Base-by-base conservation (phyloP, 371 early-diverging fungal species). In the Rhizopus sp. region DNA sequence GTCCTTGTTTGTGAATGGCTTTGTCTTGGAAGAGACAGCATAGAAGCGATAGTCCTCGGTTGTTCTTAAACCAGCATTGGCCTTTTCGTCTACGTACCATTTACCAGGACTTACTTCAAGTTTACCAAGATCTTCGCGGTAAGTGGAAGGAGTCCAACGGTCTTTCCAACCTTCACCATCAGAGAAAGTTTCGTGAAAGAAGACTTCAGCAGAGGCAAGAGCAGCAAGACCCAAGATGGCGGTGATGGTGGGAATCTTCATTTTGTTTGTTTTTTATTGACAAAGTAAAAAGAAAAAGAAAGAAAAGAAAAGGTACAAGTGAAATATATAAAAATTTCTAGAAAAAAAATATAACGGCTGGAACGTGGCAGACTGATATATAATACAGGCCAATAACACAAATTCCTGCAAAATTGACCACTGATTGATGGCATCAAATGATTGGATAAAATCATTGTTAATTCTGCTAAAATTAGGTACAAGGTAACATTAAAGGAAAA, bases 21-120 rank as follows among this genome's bases (percentile, higher is more conserved):
- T 78, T 59, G 92, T 69, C 60, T 87, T 83, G 30, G 93, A 83
- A 9, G 95, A 84, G 60, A 89, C 75, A 47, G 90, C 88, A 73
- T 95, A 96, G 86, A 92, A 94, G 46, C 88, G 84, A 55, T 90
- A 89, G 54, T 95, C 93, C 66, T 94, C 81, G 40, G 84, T 62
- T 5, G 95, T 92, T 71, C 91, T 82, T 52, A 96, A 81, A 58
- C 93, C 93, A 60, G 69, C 78, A 59, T 70, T 76, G 63, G 77
- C 73, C 46, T 78, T 75, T 65, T 88, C 80, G 77, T 93, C 88
- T n/a, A 85, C 87, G 63, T 72, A 84, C 86, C 91, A 93, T 50
- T 87, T 80, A 53, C 95, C 94, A 48, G 88, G 55, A 51, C 89
- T 77, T 31, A 92, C 83, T 56, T 81, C 79, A 64, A 93, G 80